These are phyloP conservation scores for Bretschneidera sinensis DNA, from an alignment of 345 rosid genomes.

Conservation along the genomic window DNA sequence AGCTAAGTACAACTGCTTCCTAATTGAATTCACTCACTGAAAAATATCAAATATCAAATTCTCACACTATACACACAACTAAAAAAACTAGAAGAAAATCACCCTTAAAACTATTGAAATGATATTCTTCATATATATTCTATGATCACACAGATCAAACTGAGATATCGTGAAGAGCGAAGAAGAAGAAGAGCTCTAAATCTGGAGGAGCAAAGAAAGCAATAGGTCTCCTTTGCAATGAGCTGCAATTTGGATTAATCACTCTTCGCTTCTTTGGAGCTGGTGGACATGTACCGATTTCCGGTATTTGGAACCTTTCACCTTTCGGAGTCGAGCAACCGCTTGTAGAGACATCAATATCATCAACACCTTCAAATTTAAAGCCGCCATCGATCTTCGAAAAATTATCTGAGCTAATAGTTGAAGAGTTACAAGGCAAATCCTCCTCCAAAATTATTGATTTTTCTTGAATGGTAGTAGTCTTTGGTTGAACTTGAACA, in stretches of 20 bases:
- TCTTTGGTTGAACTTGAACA: not conserved
- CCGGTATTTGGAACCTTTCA: slow-evolving; percentile 62
- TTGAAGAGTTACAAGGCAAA: slow-evolving; percentile 21
- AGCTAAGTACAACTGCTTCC: slow-evolving; percentile 4
- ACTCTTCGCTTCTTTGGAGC: slow-evolving; percentile 87
- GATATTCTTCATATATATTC: slow-evolving; percentile 4
- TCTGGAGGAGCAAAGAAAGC: slow-evolving; percentile 91
- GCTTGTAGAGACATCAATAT: slow-evolving; percentile 13
- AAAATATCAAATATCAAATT: slow-evolving; percentile 13
- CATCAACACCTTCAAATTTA: slow-evolving; percentile 7
- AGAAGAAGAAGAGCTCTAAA: slow-evolving; percentile 84
- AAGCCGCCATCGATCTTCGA: slow-evolving; percentile 6
- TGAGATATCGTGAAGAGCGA: slow-evolving; percentile 45
- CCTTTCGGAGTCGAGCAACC: slow-evolving; percentile 80
- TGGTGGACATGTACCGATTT: slow-evolving; percentile 79
- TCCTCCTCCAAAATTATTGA: slow-evolving; percentile 13
- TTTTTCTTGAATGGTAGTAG: too few species aligned
- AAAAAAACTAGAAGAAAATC: not conserved
- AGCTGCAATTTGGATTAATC: slow-evolving; percentile 27
- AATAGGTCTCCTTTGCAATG: slow-evolving; percentile 52
- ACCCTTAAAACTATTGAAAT: slow-evolving; percentile 11
- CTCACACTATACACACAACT: slow-evolving; percentile 22
- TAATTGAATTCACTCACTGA: slow-evolving; percentile 11
- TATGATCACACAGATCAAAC: slow-evolving; percentile 28
- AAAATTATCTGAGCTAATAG: slow-evolving; percentile 3